These are phyloP conservation scores for Paramecium bursaria DNA, from an alignment of 73 alveolate genomes.

Conservation along the genomic window DNA sequence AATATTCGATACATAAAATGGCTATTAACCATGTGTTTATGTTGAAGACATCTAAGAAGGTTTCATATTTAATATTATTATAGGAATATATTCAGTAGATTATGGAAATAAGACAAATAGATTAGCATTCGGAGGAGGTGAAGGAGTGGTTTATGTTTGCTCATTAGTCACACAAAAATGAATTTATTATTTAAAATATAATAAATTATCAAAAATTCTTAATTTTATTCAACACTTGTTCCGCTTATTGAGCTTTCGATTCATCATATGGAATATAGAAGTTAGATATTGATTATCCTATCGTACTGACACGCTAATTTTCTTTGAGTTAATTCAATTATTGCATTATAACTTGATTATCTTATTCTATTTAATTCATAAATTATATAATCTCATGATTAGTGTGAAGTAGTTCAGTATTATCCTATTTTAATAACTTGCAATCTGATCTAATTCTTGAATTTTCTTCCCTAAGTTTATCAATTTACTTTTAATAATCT, in stretches of 20 bases:
- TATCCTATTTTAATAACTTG: slow-evolving; percentile 30
- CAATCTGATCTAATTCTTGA: slow-evolving; percentile 7
- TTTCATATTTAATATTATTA: not conserved
- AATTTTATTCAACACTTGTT: slow-evolving; percentile 37
- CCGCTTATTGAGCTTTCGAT: slow-evolving; percentile 48
- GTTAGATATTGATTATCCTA: slow-evolving; percentile 16
- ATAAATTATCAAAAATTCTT: slow-evolving; percentile 35
- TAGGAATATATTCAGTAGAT: slow-evolving; percentile 77
- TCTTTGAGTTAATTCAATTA: not conserved
- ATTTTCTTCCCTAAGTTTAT: slow-evolving; percentile 36
- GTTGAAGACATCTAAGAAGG: slow-evolving; percentile 74
- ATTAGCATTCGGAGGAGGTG: slow-evolving; percentile 91
- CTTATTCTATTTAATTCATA: not conserved
- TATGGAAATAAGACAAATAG: slow-evolving; percentile 79
- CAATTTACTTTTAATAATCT: slow-evolving; percentile 8
- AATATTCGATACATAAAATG: slow-evolving; percentile 74
- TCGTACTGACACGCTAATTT: not conserved
- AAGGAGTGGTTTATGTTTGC: slow-evolving; percentile 77
- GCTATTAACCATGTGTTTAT: slow-evolving; percentile 80
- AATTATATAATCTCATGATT: slow-evolving; percentile 20
- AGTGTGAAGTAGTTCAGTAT: slow-evolving; percentile 30
- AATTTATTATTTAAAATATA: no score
- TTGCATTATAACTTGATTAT: slow-evolving; percentile 21
- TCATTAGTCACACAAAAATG: no score
- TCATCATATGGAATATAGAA: slow-evolving; percentile 47